phyloP scores from a whole-genome alignment of 306 rosid genomes.

The Notholithocarpus densiflorus region DNA sequence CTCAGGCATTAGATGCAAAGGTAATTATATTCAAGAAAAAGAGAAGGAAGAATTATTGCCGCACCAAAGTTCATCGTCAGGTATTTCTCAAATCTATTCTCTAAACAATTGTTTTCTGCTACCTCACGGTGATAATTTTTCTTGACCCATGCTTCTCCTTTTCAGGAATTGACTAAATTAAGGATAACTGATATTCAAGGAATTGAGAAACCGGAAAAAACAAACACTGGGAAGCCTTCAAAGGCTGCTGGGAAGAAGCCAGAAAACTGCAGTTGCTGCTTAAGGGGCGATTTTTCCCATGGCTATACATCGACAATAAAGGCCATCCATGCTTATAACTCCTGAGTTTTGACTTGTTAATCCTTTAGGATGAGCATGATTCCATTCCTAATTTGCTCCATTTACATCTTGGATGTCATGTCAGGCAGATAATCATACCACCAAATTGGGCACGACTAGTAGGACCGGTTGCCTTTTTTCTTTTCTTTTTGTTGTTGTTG shows the following conservation, averaged over 20 bases:
- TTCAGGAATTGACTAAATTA: slow-evolving; percentile 85
- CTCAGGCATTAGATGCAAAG: slow-evolving; percentile 82
- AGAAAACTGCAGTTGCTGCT: slow-evolving; percentile 59
- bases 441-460: background rate
- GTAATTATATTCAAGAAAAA: slow-evolving; percentile 89
- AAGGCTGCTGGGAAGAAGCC: slow-evolving; percentile 50
- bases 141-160: slow-evolving; percentile 19
- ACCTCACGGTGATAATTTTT: slow-evolving; percentile 10
- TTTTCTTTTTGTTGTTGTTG: background rate
- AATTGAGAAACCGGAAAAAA: slow-evolving; percentile 55
- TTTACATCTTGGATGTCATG: slow-evolving; percentile 20
- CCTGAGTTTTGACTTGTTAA: background rate
- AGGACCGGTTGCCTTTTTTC: background rate
- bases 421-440: slow-evolving; percentile 4
- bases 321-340: slow-evolving; percentile 4
- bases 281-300: slow-evolving; percentile 14
- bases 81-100: slow-evolving; percentile 34
- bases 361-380: slow-evolving; percentile 5
- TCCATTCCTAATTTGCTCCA: slow-evolving; percentile 7
- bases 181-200: slow-evolving; percentile 92
- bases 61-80: slow-evolving; percentile 91
- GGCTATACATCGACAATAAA: background rate
- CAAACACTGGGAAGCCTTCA: slow-evolving; percentile 41
- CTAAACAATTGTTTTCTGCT: background rate
- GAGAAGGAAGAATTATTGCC: slow-evolving; percentile 90